These are phyloP conservation scores for Naematelia encephala DNA, from an alignment of 768 basidiomycete species.

Conservation along the genomic window DNA sequence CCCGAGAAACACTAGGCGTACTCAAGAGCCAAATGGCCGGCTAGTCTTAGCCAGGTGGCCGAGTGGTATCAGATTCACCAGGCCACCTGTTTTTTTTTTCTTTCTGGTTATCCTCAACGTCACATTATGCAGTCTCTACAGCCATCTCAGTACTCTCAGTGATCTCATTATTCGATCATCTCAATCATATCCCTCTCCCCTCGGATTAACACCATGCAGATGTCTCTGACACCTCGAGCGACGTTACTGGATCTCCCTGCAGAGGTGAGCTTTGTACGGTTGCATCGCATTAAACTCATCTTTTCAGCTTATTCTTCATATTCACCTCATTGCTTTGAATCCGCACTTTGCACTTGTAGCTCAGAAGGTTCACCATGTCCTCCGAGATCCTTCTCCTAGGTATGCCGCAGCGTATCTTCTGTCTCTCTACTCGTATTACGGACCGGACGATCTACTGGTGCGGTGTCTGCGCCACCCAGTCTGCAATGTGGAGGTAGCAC, in stretches of 20 bases:
- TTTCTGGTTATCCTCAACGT: no score
- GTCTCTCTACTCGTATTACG: slow-evolving; percentile 44
- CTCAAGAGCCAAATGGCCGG: no score
- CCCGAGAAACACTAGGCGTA: no score
- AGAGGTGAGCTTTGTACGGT: slow-evolving; percentile 26
- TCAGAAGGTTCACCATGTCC: slow-evolving; percentile 58
- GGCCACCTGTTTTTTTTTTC: no score
- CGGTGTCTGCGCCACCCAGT: slow-evolving; percentile 43
- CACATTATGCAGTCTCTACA: no score
- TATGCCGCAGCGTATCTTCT: slow-evolving; percentile 68
- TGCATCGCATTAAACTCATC: not conserved
- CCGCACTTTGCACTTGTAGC: slow-evolving; percentile 62
- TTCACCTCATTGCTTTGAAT: slow-evolving; percentile 70
- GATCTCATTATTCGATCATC: no score
- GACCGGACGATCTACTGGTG: slow-evolving; percentile 26
- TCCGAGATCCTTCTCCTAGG: slow-evolving; percentile 58
- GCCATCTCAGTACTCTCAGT: no score
- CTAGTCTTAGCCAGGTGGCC: no score
- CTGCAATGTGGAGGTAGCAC: slow-evolving; percentile 36
- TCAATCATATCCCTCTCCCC: no score
- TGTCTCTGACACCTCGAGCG: not conserved
- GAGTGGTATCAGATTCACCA: no score
- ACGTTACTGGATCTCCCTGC: slow-evolving; percentile 27
- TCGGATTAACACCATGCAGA: no score
- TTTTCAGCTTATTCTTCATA: slow-evolving; percentile 68